Conservation (phyloP, 2,329 filamentous ascomycete genomes). For the Ophiostoma himal-ulmi region DNA sequence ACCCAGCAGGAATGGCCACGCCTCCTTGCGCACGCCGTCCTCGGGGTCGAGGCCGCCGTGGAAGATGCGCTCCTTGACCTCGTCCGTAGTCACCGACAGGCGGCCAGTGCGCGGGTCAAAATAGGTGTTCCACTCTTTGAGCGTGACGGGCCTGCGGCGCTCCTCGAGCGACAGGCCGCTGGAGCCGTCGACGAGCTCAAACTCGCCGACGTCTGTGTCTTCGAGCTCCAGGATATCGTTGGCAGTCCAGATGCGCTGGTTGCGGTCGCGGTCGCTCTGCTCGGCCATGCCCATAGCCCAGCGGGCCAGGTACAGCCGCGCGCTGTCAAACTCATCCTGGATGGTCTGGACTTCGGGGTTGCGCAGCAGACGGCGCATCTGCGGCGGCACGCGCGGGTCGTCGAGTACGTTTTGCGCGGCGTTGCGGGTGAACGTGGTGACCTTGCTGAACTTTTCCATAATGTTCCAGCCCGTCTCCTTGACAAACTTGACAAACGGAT, state of each 20-base stretch:
- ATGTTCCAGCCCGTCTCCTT: conserved; percentile 96
- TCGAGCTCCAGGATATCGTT: conserved; percentile 90
- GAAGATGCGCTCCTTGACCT: conserved; percentile 96
- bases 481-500: conserved; percentile 85
- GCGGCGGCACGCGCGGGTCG: conserved; percentile 83
- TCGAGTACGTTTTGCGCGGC: conserved; percentile 90
- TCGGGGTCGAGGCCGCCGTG: conserved; percentile 85
- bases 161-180: conserved; percentile 69
- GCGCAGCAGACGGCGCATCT: conserved; percentile 74
- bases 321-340: conserved; percentile 96
- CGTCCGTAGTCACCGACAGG: conserved; percentile 74
- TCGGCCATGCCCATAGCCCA: conserved; percentile 99
- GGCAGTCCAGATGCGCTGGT: conserved; percentile 86
- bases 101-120: conserved; percentile 73
- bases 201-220: conserved; percentile 90
- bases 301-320: conserved; percentile 83
- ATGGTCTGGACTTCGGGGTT: conserved; percentile 93
- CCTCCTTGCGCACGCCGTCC: conserved; percentile 90
- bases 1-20: conserved; percentile 89
- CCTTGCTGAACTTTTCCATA: conserved; percentile 92
- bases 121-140: conserved; percentile 85
- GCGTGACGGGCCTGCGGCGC: conserved; percentile 66
- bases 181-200: conserved; percentile 78
- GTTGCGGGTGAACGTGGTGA: conserved; percentile 88
- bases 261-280: conserved; percentile 83